Conservation (phyloP, 352 stramenopile genomes). For the Globisporangium alternatum region DNA sequence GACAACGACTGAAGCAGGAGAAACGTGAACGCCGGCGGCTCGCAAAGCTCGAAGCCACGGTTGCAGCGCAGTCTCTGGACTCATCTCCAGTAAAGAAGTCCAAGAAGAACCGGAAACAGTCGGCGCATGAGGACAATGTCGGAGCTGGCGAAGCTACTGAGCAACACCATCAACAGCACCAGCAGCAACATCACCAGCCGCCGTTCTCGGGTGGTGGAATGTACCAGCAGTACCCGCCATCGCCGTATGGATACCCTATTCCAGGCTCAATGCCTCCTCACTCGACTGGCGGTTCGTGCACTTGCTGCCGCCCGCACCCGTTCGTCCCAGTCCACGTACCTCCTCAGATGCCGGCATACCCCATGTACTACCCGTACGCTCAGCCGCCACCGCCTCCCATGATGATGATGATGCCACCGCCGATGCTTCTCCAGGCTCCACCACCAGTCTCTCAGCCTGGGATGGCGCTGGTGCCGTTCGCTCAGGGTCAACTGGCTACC, state of each 20-base stretch:
- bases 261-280: constrained; percentile 2
- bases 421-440: constrained; percentile 17
- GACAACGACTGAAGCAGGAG: constrained; percentile 26
- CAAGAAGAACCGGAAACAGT: background rate
- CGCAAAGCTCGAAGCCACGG: constrained; percentile 33
- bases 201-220: background rate
- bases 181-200: constrained; percentile 1
- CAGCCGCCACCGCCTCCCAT: constrained; percentile 7
- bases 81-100: constrained; percentile 6
- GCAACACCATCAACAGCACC: background rate
- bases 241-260: background rate
- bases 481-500: constrained; percentile 17
- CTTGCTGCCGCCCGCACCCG: constrained; percentile 26
- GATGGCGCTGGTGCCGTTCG: constrained; percentile 37
- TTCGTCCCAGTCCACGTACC: constrained; percentile 39
- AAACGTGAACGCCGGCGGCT: constrained; percentile 31
- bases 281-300: constrained; percentile 13
- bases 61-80: constrained; percentile 32
- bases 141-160: background rate
- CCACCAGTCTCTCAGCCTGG: constrained; percentile 15
- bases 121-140: background rate
- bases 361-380: constrained; percentile 18
- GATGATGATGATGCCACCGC: constrained; percentile 19
- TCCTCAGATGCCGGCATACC: constrained; percentile 19
- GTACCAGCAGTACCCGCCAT: background rate